A percentile compares a stretch with the other conserved stretches of the same genome.
Conservation (phyloP, 108 stramenopile genomes). For the Cylindrotheca fusiformis region DNA sequence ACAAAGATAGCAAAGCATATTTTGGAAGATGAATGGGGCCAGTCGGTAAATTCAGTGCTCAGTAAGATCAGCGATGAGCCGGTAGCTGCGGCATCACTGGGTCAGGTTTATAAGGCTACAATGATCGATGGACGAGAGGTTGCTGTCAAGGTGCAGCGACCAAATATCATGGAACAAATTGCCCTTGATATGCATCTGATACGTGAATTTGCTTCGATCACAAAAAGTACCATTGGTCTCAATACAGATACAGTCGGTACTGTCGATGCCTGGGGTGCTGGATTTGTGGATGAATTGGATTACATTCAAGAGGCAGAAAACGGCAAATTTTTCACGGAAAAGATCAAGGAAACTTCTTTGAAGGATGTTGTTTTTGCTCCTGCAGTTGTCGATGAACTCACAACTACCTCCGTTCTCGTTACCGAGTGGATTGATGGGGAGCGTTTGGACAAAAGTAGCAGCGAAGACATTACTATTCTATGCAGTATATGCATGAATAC, state of each 20-base stretch:
- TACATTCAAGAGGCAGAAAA: constrained; percentile 90
- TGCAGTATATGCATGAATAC: constrained; percentile 91
- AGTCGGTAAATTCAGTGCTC: constrained; percentile 56
- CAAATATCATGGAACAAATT: constrained; percentile 89
- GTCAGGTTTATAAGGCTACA: constrained; percentile 89
- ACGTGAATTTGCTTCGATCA: constrained; percentile 63
- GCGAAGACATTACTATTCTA: constrained; percentile 70
- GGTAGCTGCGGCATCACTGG: constrained; percentile 90
- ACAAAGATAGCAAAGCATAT: constrained; percentile 67
- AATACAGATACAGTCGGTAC: constrained; percentile 83
- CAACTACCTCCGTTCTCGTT: constrained; percentile 79
- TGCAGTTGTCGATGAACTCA: constrained; percentile 58
- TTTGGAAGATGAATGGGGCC: constrained; percentile 87
- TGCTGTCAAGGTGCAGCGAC: constrained; percentile 96
- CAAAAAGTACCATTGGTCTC: constrained; percentile 60
- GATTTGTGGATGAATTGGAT: constrained; percentile 95
- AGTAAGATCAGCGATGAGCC: constrained; percentile 63
- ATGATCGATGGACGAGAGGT: constrained; percentile 53
- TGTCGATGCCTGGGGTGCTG: constrained; percentile 91
- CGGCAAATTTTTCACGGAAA: constrained; percentile 65
- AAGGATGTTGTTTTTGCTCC: constrained; percentile 83
- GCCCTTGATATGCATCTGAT: constrained; percentile 96
- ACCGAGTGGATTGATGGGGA: constrained; percentile 95
- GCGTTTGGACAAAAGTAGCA: constrained; percentile 73
- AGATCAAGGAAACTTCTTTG: constrained; percentile 64